Evolutionary conservation across 2,329 filamentous ascomycete species (phyloP), one percentile per base, ranked within the genome.

Genomic region (Fusarium sublunatum): DNA sequence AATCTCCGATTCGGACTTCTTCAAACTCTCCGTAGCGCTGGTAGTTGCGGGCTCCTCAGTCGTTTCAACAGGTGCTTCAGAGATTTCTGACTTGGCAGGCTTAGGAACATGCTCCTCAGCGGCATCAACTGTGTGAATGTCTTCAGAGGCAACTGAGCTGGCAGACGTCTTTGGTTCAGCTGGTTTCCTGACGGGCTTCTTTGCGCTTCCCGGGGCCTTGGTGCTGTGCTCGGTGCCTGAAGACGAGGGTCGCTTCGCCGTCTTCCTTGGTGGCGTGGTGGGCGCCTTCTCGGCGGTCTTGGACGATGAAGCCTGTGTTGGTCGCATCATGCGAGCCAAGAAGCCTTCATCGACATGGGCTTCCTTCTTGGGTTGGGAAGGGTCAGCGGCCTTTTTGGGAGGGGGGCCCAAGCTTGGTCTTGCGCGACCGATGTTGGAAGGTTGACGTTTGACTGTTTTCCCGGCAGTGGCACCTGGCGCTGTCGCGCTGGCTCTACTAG

Each of bases 251-350:
- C 69, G 68, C 36, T 64, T 64, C 8, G 60, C 52, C 25, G 70
- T 58, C 63, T 78, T 83, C 53, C 79, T 77, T 0, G 84, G 83
- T 3, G 84, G 83, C 1, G 83, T 84, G 0, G 76, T 64, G 2
- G 81, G 76, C 1, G 73, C 73, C 76, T 91, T 92, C 6, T 91
- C 89, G 3, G 85, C 79, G 0, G 84, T 83, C 77, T 91, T 92
- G 62, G 82, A 88, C 8, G 88, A 83, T 6, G 88, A 91, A 41
- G 86, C 81, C 40, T 89, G 85, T 0, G 91, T 93, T 3, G 91
- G 91, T 36, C 90, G 82, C 86, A 89, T 93, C 90, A 93, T 92
- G 48, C 91, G 86, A n/a, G 89, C 90, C 25, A 93, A 78, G 76
- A 93, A 93, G 12, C 86, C 77, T 64, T 91, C 88, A 63, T 91